A percentile compares a stretch with the other conserved stretches of the same genome.
These are phyloP conservation scores for Geum urbanum DNA, from an alignment of 306 rosid species.

Conservation along the genomic window DNA sequence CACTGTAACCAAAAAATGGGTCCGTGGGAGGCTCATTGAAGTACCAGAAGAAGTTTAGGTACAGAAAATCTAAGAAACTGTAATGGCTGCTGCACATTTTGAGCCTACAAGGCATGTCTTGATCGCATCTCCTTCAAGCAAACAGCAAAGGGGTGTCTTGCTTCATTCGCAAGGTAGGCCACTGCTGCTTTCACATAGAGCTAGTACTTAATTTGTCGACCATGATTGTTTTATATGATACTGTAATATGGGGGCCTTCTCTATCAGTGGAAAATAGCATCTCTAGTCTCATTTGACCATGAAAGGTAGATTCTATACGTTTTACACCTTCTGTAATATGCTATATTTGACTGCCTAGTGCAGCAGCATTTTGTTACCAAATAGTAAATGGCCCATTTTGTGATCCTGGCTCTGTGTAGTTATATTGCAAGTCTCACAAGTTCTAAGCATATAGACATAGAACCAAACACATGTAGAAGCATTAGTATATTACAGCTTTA, in stretches of 20 bases:
- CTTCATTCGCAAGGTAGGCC: conserved; percentile 3
- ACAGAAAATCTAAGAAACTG: conserved; percentile 4
- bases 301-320: not conserved
- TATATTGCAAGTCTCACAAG: not conserved
- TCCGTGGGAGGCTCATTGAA: conserved; percentile 82
- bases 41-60: conserved; percentile 45
- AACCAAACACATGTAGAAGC: not conserved
- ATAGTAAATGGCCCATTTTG: not conserved
- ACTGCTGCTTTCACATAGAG: conserved; percentile 14
- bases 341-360: not conserved
- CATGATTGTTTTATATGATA: not conserved
- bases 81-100: conserved; percentile 1
- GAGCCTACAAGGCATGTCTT: conserved; percentile 1
- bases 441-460: not conserved
- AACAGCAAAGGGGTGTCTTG: not conserved
- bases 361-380: not conserved
- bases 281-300: not conserved
- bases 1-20: conserved; percentile 62
- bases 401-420: not conserved
- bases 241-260: not conserved
- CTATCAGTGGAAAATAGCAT: not conserved
- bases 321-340: conserved; percentile 7
- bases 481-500: not conserved
- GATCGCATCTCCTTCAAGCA: not conserved
- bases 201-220: conserved; percentile 10